Base-by-base conservation (phyloP, 2,329 filamentous ascomycete genomes). In the Penicillium sp. region DNA sequence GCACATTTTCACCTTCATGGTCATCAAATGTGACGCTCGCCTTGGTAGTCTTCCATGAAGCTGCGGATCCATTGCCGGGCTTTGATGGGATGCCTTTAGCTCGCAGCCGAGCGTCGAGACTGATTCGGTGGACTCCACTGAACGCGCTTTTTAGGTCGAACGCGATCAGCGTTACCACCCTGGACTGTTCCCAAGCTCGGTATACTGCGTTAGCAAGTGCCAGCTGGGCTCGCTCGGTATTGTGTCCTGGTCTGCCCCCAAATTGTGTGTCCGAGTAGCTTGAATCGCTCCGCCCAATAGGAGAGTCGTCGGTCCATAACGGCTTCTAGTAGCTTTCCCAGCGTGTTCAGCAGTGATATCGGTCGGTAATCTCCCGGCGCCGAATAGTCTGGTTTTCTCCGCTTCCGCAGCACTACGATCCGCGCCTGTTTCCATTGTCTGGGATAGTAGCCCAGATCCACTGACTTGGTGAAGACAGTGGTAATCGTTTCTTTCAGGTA, bases 191-290 rank as follows among this genome's bases (percentile, higher is more conserved):
- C 41, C 29, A 43, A 4, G 41, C 41, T 34, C 24, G 21, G n/a
- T n/a, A n/a, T n/a, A n/a, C n/a, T n/a, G n/a, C n/a, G n/a, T n/a
- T n/a, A n/a, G n/a, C n/a, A n/a, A n/a, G n/a, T n/a, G 17, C 34
- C 29, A 12, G n/a, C n/a, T n/a, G n/a, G n/a, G n/a, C n/a, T n/a
- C n/a, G n/a, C n/a, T n/a, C n/a, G n/a, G n/a, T n/a, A 63, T 55
- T n/a, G n/a, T n/a, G 26, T 8, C 54, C 57, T 32, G 53, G 54
- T 31, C 61, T 40, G 17, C 48, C 58, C 17, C 57, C 44, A 43
- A 62, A 63, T 9, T 64, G 40, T 4, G 38, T 63, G n/a, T 58
- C 42, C 15, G 54, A 64, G 54, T 2, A 64, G 53, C 6, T 43
- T 38, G 22, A 57, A 44, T 38, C 45, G 57, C 48, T 63, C 54